Evolutionary conservation across 2,329 filamentous ascomycete species (phyloP), one percentile per base, ranked within the genome.

Genomic region (Ophiosphaerella narmari): DNA sequence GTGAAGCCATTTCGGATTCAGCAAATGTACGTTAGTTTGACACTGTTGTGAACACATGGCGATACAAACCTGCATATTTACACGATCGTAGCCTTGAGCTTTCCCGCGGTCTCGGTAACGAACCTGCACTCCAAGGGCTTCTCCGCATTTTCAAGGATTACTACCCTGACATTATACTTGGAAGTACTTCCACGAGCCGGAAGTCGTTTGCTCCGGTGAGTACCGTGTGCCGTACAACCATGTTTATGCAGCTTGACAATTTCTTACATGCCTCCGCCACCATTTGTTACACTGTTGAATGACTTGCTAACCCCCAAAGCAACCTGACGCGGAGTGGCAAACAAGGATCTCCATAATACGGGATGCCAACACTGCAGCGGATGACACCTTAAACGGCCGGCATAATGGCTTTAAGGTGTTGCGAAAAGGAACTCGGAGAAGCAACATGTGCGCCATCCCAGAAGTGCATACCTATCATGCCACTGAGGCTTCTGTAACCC

Each of bases 71-170:
- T 43, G 40, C 43, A 23, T 52, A 55, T 62, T 71, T 46, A 72
- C 56, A 50, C 44, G 29, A 50, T 32, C 35, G 14, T 43, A 75
- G 73, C 5, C 78, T 82, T 65, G 79, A 81, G 50, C 62, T 81
- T 16, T 74, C 78, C 37, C 75, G 74, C 34, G 72, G 71, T 57
- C 69, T 76, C 13, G 77, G 77, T 14, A 88, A 89, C 63, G 91
- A 96, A 48, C 87, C 87, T 41, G 82, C 86, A 43, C 76, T 96
- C 32, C 80, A 88, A 33, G 89, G 89, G 3, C 78, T 96, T 14
- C 77, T 95, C 42, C 83, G 88, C 47, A 85, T 93, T n/a, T 95
- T 87, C 76, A 94, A 94, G 68, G 90, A 93, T 68, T 95, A 93
- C 72, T 95, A 93, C 64, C 90, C 91, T 0, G 90, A 96, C 68